Percentiles rank a stretch among this genome's conserved stretches.
Conservation (phyloP, 441 rosid genomes). For the Biscutella laevigata region DNA sequence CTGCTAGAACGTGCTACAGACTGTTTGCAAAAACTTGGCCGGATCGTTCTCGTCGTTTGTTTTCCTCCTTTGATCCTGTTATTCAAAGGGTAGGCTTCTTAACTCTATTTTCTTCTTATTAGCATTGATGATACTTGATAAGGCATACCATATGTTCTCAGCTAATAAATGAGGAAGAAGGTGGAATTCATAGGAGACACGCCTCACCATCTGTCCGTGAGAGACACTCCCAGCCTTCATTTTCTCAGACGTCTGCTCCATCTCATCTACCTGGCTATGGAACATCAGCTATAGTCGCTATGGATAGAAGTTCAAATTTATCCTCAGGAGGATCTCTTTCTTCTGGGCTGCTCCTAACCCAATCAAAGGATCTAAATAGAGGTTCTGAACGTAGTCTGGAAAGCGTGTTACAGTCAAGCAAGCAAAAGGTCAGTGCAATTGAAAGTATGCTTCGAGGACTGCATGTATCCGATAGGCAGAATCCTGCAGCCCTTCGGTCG, state of each 20-base stretch:
- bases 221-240: slow-evolving; percentile 58
- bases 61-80: slow-evolving; percentile 83
- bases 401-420: slow-evolving; percentile 92
- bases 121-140: slow-evolving; percentile 10
- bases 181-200: slow-evolving; percentile 87
- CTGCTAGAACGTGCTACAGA: slow-evolving; percentile 98
- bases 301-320: slow-evolving; percentile 82
- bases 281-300: slow-evolving; percentile 91
- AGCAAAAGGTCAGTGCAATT: slow-evolving; percentile 98
- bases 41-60: slow-evolving; percentile 83
- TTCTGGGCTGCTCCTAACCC: slow-evolving; percentile 64
- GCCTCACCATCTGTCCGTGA: slow-evolving; percentile 95
- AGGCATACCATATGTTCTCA: slow-evolving; percentile 28
- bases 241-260: slow-evolving; percentile 48
- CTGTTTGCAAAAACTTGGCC: slow-evolving; percentile 99
- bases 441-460: slow-evolving; percentile 98
- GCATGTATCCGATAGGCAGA: slow-evolving; percentile 73
- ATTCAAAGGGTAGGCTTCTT: slow-evolving; percentile 76
- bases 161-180: slow-evolving; percentile 95
- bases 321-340: slow-evolving; percentile 69
- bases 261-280: slow-evolving; percentile 69
- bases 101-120: slow-evolving; percentile 8
- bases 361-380: slow-evolving; percentile 59
- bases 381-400: slow-evolving; percentile 85
- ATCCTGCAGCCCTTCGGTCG: slow-evolving; percentile 65